These are phyloP conservation scores for Fusarium albidum DNA, from an alignment of 2,329 filamentous ascomycete genomes.

Conservation along the genomic window DNA sequence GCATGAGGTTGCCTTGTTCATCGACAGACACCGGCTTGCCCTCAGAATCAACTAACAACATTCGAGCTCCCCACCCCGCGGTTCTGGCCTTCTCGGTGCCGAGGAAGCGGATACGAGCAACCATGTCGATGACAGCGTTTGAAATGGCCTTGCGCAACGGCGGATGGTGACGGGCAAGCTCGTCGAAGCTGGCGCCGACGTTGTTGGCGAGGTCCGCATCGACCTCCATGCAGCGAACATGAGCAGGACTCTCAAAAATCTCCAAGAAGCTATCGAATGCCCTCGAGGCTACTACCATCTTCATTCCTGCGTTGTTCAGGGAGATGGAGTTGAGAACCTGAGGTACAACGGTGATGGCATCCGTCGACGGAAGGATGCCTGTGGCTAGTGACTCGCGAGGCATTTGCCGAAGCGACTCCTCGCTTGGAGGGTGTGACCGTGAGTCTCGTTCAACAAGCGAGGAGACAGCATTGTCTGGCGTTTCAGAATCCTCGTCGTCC, in stretches of 20 bases:
- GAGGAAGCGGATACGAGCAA: constrained; percentile 79
- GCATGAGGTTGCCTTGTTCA: constrained; percentile 56
- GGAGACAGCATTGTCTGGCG: constrained; percentile 50
- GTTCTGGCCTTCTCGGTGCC: constrained; percentile 74
- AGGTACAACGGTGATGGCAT: constrained; percentile 88
- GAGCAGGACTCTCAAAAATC: constrained; percentile 92
- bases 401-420: constrained; percentile 56
- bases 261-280: constrained; percentile 90
- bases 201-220: constrained; percentile 75
- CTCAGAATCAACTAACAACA: constrained; percentile 69
- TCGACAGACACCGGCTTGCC: constrained; percentile 63
- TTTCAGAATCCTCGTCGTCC: constrained; percentile 47
- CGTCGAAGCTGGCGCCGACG: constrained; percentile 88
- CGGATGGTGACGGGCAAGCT: constrained; percentile 93
- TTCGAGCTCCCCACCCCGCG: constrained; percentile 78
- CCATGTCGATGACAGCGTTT: constrained; percentile 87
- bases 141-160: constrained; percentile 81
- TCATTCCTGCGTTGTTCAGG: constrained; percentile 86
- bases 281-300: constrained; percentile 82
- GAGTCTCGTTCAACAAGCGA: constrained; percentile 47
- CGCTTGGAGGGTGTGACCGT: constrained; percentile 61
- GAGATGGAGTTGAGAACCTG: constrained; percentile 93
- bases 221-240: constrained; percentile 83
- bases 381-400: constrained; percentile 61
- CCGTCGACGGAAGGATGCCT: constrained; percentile 85